Percentiles rank a stretch among this genome's conserved stretches.
These are phyloP conservation scores for Populus nigra DNA, from an alignment of 345 rosid species.

Conservation along the genomic window DNA sequence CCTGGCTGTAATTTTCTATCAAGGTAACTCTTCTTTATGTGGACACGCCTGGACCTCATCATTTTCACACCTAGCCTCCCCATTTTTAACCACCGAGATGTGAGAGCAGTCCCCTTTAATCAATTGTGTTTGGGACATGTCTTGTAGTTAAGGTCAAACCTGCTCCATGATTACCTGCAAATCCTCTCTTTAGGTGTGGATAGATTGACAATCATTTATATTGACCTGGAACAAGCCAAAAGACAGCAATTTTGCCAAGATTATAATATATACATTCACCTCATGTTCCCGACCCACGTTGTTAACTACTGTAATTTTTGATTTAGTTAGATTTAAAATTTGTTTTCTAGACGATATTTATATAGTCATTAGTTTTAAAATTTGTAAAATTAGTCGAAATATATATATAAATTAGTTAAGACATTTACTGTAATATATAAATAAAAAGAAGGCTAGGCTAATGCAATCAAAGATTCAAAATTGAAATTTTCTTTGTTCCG, in stretches of 20 bases:
- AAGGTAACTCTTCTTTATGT: not conserved
- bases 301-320: no score
- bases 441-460: no score
- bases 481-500: no score
- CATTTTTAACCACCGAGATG: slow-evolving; percentile 4
- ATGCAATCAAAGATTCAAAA: no score
- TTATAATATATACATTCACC: no score
- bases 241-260: not conserved
- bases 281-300: no score
- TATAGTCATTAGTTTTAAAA: no score
- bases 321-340: no score
- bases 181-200: not conserved
- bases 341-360: no score
- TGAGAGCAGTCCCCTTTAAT: slow-evolving; percentile 7
- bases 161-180: slow-evolving; percentile 10
- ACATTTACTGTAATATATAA: fast-evolving
- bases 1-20: slow-evolving; percentile 5
- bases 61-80: not conserved
- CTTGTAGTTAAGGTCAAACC: slow-evolving; percentile 20
- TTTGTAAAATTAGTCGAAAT: no score
- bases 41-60: slow-evolving; percentile 1
- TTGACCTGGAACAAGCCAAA: not conserved
- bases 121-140: slow-evolving; percentile 10
- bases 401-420: fast-evolving
- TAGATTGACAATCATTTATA: slow-evolving; percentile 2